Evolutionary conservation across 2,329 filamentous ascomycete genomes (phyloP), one percentile per base, ranked within the genome.

Genomic region (Trichophyton verrucosum): DNA sequence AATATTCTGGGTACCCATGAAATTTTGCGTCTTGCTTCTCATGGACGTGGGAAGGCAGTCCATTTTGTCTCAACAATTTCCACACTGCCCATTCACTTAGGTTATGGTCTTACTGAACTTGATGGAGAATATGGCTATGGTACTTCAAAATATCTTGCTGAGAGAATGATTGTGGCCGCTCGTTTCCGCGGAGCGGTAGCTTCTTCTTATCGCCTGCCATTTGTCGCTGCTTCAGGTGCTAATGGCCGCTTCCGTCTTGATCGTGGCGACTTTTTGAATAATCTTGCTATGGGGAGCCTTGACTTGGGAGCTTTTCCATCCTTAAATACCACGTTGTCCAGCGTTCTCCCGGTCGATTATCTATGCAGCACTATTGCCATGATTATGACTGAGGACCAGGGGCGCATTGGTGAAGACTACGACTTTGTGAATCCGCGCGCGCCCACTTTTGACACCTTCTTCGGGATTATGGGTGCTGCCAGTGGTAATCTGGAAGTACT

Each of bases 231-330:
- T 15, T 57, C 53, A 40, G 53, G 22, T 17, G 6, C 53, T 15
- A 57, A 57, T 33, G 53, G 53, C n/a, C 53, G 27, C 36, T 57
- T 57, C 53, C 53, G 53, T 8, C 30, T 57, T 20, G 53, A 57
- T 36, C 53, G 53, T 33, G 53, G 53, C 17, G 53, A 57, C 53
- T 57, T 57, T 36, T 57, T 57, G n/a, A 57, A 57, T 57, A 57
- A 57, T 40, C 53, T 57, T 57, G 33, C 40, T 40, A 57, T 27
- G 6, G 53, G 53, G n/a, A 57, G 53, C 33, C 53, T 57, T n/a
- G 53, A 57, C 36, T 27, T 57, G 15, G 30, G 53, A 2, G 24
- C 53, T 30, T 57, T 57, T 30, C 53, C 53, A 9, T 36, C 36
- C 20, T n/a, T 57, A 38, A 17, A 40, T 7, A 7, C 53, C 11